Evolutionary conservation across 345 rosid genomes (phyloP).

Genomic region (Sisymbrium altissimum): DNA sequence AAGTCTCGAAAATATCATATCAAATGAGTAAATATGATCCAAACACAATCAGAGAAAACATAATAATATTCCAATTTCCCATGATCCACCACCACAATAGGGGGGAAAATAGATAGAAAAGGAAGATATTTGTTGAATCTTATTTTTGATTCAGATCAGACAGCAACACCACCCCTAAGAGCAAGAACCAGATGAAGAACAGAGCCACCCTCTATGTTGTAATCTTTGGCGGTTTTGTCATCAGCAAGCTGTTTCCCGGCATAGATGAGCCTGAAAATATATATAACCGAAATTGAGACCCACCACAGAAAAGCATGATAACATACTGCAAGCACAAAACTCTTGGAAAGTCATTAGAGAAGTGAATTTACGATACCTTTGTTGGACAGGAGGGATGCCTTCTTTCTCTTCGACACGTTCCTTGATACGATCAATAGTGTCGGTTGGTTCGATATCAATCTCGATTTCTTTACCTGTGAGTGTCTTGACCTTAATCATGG

Average conservation of each 20-base stretch:
- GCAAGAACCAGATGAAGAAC: conserved; percentile 99
- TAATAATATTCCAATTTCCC: conserved; percentile 14
- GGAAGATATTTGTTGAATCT: neutral
- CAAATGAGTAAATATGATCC: conserved; percentile 16
- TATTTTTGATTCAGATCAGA: conserved; percentile 9
- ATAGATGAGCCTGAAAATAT: conserved; percentile 67
- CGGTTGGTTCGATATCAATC: conserved; percentile 90
- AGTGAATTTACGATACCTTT: conserved; percentile 38
- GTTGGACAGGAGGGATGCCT: conserved; percentile 98
- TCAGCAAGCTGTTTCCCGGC: conserved; percentile 96
- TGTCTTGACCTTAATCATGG: conserved; percentile 95
- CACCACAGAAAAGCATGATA: neutral
- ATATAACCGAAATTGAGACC: neutral
- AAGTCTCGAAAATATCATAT: neutral
- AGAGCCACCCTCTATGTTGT: conserved; percentile 94
- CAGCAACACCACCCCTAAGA: conserved; percentile 65
- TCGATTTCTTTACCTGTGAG: conserved; percentile 95
- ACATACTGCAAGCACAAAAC: too few species aligned
- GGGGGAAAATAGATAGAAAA: neutral
- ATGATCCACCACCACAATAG: neutral
- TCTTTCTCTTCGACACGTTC: conserved; percentile 95
- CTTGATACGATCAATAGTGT: conserved; percentile 91
- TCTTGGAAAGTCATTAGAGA: neutral
- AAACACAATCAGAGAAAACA: conserved; percentile 18
- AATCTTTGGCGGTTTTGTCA: conserved; percentile 89